Percentiles rank a stretch among this genome's conserved stretches.
Evolutionary conservation across 352 stramenopile genomes (phyloP).

Genomic region (Pythium rishiriense): DNA sequence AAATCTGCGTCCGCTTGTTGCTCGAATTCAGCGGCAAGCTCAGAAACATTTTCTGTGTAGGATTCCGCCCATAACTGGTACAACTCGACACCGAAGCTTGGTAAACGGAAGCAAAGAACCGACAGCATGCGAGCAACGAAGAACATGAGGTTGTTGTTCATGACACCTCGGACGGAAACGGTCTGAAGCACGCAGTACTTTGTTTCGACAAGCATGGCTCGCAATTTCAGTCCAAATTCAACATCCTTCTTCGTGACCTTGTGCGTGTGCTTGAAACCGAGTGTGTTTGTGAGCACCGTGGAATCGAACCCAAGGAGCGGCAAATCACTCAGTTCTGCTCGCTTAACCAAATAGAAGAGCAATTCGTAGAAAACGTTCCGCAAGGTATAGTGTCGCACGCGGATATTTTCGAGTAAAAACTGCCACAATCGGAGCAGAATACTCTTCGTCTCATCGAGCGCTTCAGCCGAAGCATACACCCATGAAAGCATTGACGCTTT

Average conservation of each 20-base stretch:
- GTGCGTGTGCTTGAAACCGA: slow-evolving; percentile 71
- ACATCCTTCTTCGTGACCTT: slow-evolving; percentile 82
- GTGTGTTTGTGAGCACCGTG: slow-evolving; percentile 52
- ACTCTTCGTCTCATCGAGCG: slow-evolving; percentile 85
- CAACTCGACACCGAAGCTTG: slow-evolving; percentile 85
- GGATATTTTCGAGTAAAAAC: slow-evolving; percentile 89
- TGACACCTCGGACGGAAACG: slow-evolving; percentile 84
- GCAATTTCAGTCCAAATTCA: slow-evolving; percentile 83
- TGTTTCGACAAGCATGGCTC: slow-evolving; percentile 88
- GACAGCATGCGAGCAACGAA: slow-evolving; percentile 88
- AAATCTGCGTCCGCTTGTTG: slow-evolving; percentile 83
- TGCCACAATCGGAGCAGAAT: slow-evolving; percentile 86
- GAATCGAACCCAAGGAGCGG: slow-evolving; percentile 84
- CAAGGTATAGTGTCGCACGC: slow-evolving; percentile 87
- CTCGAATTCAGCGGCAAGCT: slow-evolving; percentile 77
- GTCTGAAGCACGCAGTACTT: slow-evolving; percentile 89
- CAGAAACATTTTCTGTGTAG: slow-evolving; percentile 73
- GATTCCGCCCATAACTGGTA: slow-evolving; percentile 89
- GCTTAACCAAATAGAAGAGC: slow-evolving; percentile 89
- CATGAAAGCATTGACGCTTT: slow-evolving; percentile 90
- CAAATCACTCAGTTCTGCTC: slow-evolving; percentile 82
- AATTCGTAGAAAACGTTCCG: slow-evolving; percentile 90
- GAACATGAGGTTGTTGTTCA: slow-evolving; percentile 93
- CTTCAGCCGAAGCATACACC: slow-evolving; percentile 82
- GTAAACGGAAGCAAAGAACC: slow-evolving; percentile 83